A percentile compares a stretch with the other conserved stretches of the same genome.
These are phyloP conservation scores for Pichia sp. DNA, from an alignment of 1,139 yeast genomes.

Conservation along the genomic window DNA sequence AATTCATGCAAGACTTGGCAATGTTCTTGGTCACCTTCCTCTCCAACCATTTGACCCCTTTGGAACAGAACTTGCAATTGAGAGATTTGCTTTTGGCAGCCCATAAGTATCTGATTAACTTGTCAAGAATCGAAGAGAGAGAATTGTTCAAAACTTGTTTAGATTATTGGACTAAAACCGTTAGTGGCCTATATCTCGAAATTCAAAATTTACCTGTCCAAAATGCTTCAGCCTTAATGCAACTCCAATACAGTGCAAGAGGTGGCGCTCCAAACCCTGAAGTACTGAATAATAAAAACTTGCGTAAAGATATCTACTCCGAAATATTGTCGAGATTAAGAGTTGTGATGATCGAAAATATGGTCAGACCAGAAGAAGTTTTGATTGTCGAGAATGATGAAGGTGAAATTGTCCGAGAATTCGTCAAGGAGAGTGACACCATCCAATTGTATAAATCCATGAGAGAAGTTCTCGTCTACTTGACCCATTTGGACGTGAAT, in stretches of 20 bases:
- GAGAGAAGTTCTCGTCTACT: conserved; percentile 91
- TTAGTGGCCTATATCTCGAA: conserved; percentile 74
- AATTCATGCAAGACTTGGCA: conserved; percentile 91
- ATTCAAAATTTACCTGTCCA: conserved; percentile 73
- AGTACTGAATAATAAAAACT: conserved; percentile 65
- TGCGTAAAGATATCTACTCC: conserved; percentile 80
- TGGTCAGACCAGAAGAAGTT: conserved; percentile 99
- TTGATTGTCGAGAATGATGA: conserved; percentile 96
- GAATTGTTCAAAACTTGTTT: conserved; percentile 92
- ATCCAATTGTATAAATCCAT: conserved; percentile 90
- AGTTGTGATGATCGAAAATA: conserved; percentile 87
- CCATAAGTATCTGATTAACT: conserved; percentile 75
- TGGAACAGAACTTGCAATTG: conserved; percentile 60
- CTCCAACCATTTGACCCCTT: conserved; percentile 65
- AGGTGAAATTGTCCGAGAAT: conserved; percentile 97
- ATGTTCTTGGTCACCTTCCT: conserved; percentile 86
- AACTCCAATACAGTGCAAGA: conserved; percentile 55
- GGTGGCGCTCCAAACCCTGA: conserved; percentile 90
- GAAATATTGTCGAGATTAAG: conserved; percentile 76
- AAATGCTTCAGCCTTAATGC: conserved; percentile 72
- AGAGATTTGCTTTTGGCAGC: conserved; percentile 60
- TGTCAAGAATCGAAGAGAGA: conserved; percentile 90
- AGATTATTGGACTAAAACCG: conserved; percentile 90
- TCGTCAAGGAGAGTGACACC: conserved; percentile 94
- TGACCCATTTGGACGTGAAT: conserved; percentile 90